phyloP scores from a whole-genome alignment of 2,329 filamentous ascomycete genomes.

The Tolypocladium cylindrosporum region DNA sequence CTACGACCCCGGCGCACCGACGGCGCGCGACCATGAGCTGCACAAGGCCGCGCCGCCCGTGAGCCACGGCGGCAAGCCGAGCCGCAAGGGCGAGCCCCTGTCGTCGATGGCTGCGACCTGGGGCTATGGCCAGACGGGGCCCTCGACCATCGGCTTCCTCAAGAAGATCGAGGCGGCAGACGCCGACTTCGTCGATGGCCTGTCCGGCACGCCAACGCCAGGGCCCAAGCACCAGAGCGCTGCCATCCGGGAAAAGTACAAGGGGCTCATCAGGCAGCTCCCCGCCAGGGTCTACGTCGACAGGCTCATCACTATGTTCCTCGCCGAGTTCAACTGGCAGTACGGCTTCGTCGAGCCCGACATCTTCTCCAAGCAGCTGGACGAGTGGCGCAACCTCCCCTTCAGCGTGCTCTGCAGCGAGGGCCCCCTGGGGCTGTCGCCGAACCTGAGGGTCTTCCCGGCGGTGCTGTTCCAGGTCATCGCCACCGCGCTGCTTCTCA shows the following conservation, averaged over 20 bases:
- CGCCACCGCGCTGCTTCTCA: slow-evolving; percentile 42
- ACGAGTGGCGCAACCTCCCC: slow-evolving; percentile 44
- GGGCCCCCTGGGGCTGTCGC: slow-evolving; percentile 38
- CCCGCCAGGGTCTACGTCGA: slow-evolving; percentile 45
- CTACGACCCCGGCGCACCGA: slow-evolving; percentile 43
- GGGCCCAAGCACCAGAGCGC: slow-evolving; percentile 16
- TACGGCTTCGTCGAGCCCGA: slow-evolving; percentile 46
- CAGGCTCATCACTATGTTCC: slow-evolving; percentile 42
- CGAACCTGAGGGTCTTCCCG: slow-evolving; percentile 46
- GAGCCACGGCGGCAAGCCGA: slow-evolving; percentile 1
- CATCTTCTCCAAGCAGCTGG: slow-evolving; percentile 39
- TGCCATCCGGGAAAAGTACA: slow-evolving; percentile 46
- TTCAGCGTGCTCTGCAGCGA: slow-evolving; percentile 38
- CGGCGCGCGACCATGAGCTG: slow-evolving; percentile 22
- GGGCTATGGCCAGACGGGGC: slow-evolving; percentile 41
- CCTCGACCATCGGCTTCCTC: slow-evolving; percentile 45
- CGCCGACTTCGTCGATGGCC: slow-evolving; percentile 17
- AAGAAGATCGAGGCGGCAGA: slow-evolving; percentile 40
- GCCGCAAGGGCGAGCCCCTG: slow-evolving; percentile 19
- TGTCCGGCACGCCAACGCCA: neutral
- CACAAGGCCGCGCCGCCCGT: neutral
- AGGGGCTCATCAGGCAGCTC: slow-evolving; percentile 45
- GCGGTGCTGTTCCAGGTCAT: slow-evolving; percentile 50
- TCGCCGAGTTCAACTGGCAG: slow-evolving; percentile 49
- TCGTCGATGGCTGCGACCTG: slow-evolving; percentile 35